Base-by-base conservation (phyloP, 2,329 filamentous ascomycete genomes). In the Calonectria honghensis region DNA sequence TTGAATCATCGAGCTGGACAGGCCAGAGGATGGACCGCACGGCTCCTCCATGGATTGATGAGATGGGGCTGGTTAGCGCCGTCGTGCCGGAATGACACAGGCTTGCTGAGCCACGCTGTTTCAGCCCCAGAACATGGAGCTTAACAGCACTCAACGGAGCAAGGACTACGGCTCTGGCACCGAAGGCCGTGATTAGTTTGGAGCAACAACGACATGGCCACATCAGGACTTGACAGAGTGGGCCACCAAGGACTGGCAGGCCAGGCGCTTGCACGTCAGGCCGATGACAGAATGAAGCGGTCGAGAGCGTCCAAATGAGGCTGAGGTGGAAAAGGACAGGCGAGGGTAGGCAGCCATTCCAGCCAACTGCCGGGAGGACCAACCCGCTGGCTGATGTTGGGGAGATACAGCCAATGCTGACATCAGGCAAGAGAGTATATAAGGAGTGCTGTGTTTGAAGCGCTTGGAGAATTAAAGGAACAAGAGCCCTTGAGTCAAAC, bases 101-200 rank as follows among this genome's bases (percentile, higher is more conserved):
- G 73, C 78, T 73, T 74, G 73, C 78, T 73, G 76, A 81, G 77
- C 79, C 77, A 79, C 72, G 76, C 32, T 35, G 77, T 80, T 79
- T 81, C 79, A 80, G 76, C 73, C 76, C 72, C 73, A 70, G 75
- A 65, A 73, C 73, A 79, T 75, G 79, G 72, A 77, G 63, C 52
- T 68, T 45, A 35, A 65, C 73, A 64, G 59, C 50, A 67, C 52
- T 63, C 35, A 61, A 70, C 48, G 50, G 24, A 50, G 67, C 39
- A 69, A 72, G 70, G 61, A 80, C 59, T 70, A 41, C 37, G 35
- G 20, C 57, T 63, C 57, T 63, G 35, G 35, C 57, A 41, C 24
- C 7, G 31, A 29, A 63, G 37, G 35, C 57, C 35, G 35, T 41
- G 57, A 24, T 24, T 63, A 63, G 57, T 63, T 39, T 37, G 37